Percentiles rank a stretch among this genome's conserved stretches.
Evolutionary conservation across 2,329 filamentous ascomycete genomes (phyloP).

Genomic region (Cercospora zeina): DNA sequence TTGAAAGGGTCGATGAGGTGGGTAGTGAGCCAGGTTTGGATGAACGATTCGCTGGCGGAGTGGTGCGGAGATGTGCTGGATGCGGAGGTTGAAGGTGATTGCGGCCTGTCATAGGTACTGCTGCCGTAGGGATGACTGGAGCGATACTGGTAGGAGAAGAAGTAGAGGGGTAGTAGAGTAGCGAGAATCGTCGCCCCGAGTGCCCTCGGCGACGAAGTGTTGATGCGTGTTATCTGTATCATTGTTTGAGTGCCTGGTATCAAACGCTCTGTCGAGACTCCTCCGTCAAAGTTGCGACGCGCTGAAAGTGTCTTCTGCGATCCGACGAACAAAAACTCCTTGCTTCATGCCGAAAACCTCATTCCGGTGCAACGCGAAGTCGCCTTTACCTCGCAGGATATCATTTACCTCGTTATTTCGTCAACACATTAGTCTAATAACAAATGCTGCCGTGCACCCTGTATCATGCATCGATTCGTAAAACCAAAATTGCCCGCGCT

Average conservation of each 20-base stretch:
- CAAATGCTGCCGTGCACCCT: constrained; percentile 1
- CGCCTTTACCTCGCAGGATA: neutral
- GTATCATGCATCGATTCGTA: neutral
- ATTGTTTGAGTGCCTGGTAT: neutral
- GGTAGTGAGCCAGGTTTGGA: constrained; percentile 33
- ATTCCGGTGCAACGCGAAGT: neutral
- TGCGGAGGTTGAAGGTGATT: neutral
- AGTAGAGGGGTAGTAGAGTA: constrained; percentile 31
- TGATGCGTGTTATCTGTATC: constrained; percentile 2
- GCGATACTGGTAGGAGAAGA: constrained; percentile 31
- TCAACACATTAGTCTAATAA: constrained; percentile 8
- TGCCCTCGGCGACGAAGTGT: neutral
- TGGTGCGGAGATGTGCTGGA: neutral
- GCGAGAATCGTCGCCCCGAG: constrained; percentile 1
- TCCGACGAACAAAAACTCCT: neutral
- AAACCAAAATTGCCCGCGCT: neutral
- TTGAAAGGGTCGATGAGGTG: constrained; percentile 32
- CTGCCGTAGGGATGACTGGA: constrained; percentile 23
- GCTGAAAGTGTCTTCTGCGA: neutral
- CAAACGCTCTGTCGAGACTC: neutral
- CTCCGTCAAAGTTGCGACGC: neutral
- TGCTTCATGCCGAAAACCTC: constrained; percentile 8
- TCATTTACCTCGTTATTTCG: neutral
- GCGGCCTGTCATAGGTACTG: neutral
- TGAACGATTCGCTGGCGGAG: constrained; percentile 25